phyloP scores from a whole-genome alignment of 352 stramenopile genomes.

The Globisporangium spinosum region DNA sequence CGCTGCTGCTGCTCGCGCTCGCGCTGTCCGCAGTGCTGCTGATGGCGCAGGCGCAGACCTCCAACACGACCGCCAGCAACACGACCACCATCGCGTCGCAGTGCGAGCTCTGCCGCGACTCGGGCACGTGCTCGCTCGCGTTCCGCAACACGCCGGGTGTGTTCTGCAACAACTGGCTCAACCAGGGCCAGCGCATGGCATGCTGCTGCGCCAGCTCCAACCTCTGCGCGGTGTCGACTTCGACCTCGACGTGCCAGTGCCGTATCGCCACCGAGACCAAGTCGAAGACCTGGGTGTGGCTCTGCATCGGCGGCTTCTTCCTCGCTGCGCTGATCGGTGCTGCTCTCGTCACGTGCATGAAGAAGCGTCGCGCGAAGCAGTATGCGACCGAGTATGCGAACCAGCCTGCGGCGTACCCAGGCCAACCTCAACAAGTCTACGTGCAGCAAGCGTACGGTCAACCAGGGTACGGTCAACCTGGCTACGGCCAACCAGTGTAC shows the following conservation, averaged over 20 bases:
- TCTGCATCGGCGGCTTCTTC: slow-evolving; percentile 28
- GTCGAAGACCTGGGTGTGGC: slow-evolving; percentile 25
- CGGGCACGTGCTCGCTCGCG: slow-evolving; percentile 35
- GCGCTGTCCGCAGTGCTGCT: slow-evolving; percentile 5
- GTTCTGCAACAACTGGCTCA: slow-evolving; percentile 57
- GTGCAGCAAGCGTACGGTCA: slow-evolving; percentile 26
- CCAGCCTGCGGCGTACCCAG: neutral
- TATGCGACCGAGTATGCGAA: slow-evolving; percentile 10
- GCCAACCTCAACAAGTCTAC: slow-evolving; percentile 5
- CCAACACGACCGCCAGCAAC: slow-evolving; percentile 8
- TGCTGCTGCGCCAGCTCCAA: slow-evolving; percentile 49
- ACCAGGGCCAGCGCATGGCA: slow-evolving; percentile 26
- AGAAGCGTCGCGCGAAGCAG: slow-evolving; percentile 30
- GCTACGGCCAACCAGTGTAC: slow-evolving; percentile 28
- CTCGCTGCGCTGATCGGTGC: slow-evolving; percentile 28
- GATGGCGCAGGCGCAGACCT: neutral
- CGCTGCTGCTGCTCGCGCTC: neutral
- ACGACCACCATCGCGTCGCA: slow-evolving; percentile 8
- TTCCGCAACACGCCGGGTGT: slow-evolving; percentile 37
- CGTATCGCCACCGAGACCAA: neutral
- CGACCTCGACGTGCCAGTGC: slow-evolving; percentile 41
- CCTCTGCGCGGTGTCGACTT: slow-evolving; percentile 29
- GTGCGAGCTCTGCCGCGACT: slow-evolving; percentile 55
- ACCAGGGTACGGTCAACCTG: slow-evolving; percentile 9
- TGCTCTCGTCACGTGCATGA: slow-evolving; percentile 29